phyloP scores from a whole-genome alignment of 306 rosid genomes.

The Astragalus membranaceus region DNA sequence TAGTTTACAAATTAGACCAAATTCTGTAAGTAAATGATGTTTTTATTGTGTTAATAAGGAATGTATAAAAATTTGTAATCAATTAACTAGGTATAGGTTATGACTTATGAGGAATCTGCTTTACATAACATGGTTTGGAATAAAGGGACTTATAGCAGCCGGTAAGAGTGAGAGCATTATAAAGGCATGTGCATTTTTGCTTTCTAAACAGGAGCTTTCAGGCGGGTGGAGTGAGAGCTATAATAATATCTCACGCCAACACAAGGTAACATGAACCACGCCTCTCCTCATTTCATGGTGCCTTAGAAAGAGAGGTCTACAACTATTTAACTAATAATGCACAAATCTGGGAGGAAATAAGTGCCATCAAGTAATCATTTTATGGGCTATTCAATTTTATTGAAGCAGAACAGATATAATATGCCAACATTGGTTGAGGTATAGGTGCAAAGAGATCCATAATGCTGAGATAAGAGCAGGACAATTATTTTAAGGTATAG shows the following conservation, averaged over 20 bases:
- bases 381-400: conserved; percentile 73
- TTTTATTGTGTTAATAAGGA: too few relatives aligned
- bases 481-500: conserved; percentile 16
- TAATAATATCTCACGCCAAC: conserved; percentile 53
- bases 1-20: too few relatives aligned
- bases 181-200: conserved; percentile 55
- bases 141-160: conserved; percentile 43
- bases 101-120: conserved; percentile 93
- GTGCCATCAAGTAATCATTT: conserved; percentile 54
- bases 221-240: conserved; percentile 89
- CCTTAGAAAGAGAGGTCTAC: too few relatives aligned
- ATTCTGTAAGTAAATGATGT: too few relatives aligned
- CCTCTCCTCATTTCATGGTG: too few relatives aligned
- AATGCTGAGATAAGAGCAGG: background rate
- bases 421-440: background rate
- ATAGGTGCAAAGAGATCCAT: background rate
- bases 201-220: conserved; percentile 47
- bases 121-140: conserved; percentile 78
- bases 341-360: conserved; percentile 51
- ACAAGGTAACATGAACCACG: conserved; percentile 45
- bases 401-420: conserved; percentile 57
- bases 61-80: too few relatives aligned
- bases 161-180: conserved; percentile 41
- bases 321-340: conserved; percentile 14
- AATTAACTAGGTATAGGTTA: conserved; percentile 62